Percentiles rank a stretch among this genome's conserved stretches.
Evolutionary conservation across 768 basidiomycete species (phyloP).

Genomic region (Suillus weaverae): DNA sequence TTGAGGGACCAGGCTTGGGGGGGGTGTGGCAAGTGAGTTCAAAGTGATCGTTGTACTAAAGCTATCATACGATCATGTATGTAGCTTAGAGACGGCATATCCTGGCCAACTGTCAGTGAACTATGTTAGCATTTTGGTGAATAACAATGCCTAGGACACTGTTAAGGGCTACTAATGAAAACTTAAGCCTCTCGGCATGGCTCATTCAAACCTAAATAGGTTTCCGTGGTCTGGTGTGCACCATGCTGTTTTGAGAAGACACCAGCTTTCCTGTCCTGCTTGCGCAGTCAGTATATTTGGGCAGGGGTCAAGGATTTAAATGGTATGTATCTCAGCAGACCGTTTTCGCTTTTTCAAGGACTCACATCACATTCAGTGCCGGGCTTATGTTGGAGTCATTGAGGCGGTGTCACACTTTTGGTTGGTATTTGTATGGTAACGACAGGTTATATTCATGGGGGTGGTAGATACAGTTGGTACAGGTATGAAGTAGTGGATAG

Average conservation of each 20-base stretch:
- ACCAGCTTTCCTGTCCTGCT: not conserved
- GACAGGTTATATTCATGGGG: no score
- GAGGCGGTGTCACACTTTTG: no score
- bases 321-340: fast-evolving
- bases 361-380: not conserved
- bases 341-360: not conserved
- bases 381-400: not conserved
- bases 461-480: no score
- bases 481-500: no score
- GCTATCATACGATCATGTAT: not conserved
- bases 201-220: not conserved
- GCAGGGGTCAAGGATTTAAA: not conserved
- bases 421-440: no score
- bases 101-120: not conserved
- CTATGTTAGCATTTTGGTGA: not conserved
- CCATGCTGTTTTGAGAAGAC: not conserved
- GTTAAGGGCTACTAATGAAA: not conserved
- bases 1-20: not conserved
- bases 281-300: not conserved
- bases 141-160: not conserved
- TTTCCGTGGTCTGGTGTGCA: not conserved
- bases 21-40: not conserved
- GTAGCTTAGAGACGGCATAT: not conserved
- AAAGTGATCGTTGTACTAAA: not conserved
- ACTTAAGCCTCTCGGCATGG: not conserved